Base-by-base conservation (phyloP, 2,329 filamentous ascomycete genomes). In the Aspergillus vadensis region DNA sequence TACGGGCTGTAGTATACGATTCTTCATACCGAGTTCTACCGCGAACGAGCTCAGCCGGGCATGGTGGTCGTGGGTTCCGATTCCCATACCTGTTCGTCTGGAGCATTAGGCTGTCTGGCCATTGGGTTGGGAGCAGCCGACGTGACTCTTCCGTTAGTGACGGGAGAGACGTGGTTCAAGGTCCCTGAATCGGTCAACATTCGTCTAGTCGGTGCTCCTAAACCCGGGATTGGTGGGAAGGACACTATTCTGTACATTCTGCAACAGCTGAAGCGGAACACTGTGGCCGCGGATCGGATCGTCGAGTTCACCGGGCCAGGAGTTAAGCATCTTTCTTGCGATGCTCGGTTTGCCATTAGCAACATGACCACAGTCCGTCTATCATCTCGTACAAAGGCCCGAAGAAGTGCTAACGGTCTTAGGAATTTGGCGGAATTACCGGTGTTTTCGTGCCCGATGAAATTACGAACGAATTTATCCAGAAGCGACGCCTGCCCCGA, bases 61-160 rank as follows among this genome's bases (percentile, higher is more conserved):
- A 76, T 75, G 69, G 64, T 82, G 0, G 67, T 78, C 3, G 71
- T 82, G 15, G 80, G 79, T 0, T 74, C 74, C 17, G 80, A 83
- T 63, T 80, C 77, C 1, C 80, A 82, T 61, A 82, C 80, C 1
- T 82, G 80, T 58, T 80, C 77, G 1, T 71, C 77, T 1, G 80
- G 80, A 0, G 73, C 74, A 1, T 68, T 81, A 25, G 75, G 76
- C 0, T 76, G 72, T 36, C 67, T 82, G 8, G 74, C 78, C 2
- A 77, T 82, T n/a, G 80, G 80, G 0, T 68, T 82, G 1, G 80
- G 80, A 0, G 78, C 74, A 4, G 77, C 80, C 15, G 80, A 82
- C 62, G 79, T 81, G 1, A 76, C 75, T 7, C 74, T 82, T 68
- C 71, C 76, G 1, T 67, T 82, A 32, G 75, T 81, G 0, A 80